A percentile compares a stretch with the other conserved stretches of the same genome.
Conservation (phyloP, 306 rosid genomes). For the Gleditsia sinensis region DNA sequence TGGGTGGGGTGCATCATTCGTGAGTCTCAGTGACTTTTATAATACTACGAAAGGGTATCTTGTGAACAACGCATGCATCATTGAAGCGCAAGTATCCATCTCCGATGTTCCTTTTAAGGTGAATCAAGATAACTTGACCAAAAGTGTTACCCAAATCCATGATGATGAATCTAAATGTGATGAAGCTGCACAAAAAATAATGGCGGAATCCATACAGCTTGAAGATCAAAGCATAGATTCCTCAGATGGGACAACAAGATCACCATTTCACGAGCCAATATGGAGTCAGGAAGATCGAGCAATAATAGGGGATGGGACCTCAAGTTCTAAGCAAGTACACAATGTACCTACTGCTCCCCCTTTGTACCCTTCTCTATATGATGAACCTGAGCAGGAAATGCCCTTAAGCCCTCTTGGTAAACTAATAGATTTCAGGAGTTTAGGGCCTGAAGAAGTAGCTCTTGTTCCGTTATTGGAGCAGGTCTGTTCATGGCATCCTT, state of each 20-base stretch:
- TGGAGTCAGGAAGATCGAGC: neutral
- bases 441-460: neutral
- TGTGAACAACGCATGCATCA: slow-evolving; percentile 49
- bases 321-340: neutral
- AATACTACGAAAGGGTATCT: slow-evolving; percentile 60
- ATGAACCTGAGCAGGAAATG: slow-evolving; percentile 4
- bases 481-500: slow-evolving; percentile 8
- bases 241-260: neutral
- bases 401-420: slow-evolving; percentile 3
- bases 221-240: neutral
- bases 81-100: slow-evolving; percentile 69
- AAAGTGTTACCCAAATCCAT: neutral
- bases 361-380: neutral
- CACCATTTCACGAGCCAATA: neutral
- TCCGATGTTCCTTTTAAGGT: slow-evolving; percentile 21
- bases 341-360: slow-evolving; percentile 5
- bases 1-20: slow-evolving; percentile 68
- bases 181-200: no score
- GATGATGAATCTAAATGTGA: neutral
- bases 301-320: neutral
- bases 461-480: neutral
- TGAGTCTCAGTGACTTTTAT: slow-evolving; percentile 61
- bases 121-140: neutral
- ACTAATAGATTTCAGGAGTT: neutral
- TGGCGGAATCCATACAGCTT: neutral